phyloP scores from a whole-genome alignment of 1,284 basidiomycete species.

The Cutaneotrichosporon curvatum region DNA sequence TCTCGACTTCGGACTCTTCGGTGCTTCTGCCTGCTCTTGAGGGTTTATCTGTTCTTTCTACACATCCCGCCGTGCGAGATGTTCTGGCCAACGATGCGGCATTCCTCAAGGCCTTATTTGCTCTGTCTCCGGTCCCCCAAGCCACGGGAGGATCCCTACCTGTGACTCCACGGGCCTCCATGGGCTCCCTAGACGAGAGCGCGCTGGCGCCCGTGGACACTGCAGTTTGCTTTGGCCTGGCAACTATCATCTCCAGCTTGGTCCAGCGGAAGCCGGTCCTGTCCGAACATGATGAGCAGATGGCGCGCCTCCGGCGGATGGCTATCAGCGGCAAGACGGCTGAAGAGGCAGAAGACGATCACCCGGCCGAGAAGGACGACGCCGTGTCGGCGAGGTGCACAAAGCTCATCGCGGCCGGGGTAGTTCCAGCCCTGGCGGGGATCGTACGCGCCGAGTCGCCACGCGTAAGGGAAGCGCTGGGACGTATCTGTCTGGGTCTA shows the following conservation, averaged over 20 bases:
- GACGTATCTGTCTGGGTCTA: constrained; percentile 60
- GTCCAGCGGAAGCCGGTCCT: constrained; percentile 61
- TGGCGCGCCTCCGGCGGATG: constrained; percentile 68
- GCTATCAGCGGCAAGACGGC: constrained; percentile 50
- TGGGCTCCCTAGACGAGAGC: constrained; percentile 18
- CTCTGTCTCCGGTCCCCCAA: constrained; percentile 35
- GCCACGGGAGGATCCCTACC: constrained; percentile 49
- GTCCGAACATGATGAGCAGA: constrained; percentile 69
- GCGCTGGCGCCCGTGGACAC: constrained; percentile 24
- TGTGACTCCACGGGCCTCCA: constrained; percentile 46
- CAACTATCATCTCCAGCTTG: constrained; percentile 66
- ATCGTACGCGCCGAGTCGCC: constrained; percentile 51
- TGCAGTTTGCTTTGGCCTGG: constrained; percentile 64
- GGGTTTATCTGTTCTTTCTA: constrained; percentile 71
- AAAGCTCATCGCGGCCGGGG: constrained; percentile 53
- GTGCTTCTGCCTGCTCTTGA: constrained; percentile 61
- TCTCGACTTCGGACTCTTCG: constrained; percentile 5
- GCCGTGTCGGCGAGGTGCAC: constrained; percentile 28
- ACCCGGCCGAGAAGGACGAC: constrained; percentile 50
- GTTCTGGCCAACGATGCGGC: constrained; percentile 52
- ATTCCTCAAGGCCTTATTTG: constrained; percentile 60
- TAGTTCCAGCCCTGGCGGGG: constrained; percentile 57
- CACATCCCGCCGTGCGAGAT: constrained; percentile 61
- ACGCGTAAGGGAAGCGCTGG: constrained; percentile 43
- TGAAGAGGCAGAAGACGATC: constrained; percentile 23